Evolutionary conservation across 768 basidiomycete genomes (phyloP).

Genomic region (Termitomyces sp.): DNA sequence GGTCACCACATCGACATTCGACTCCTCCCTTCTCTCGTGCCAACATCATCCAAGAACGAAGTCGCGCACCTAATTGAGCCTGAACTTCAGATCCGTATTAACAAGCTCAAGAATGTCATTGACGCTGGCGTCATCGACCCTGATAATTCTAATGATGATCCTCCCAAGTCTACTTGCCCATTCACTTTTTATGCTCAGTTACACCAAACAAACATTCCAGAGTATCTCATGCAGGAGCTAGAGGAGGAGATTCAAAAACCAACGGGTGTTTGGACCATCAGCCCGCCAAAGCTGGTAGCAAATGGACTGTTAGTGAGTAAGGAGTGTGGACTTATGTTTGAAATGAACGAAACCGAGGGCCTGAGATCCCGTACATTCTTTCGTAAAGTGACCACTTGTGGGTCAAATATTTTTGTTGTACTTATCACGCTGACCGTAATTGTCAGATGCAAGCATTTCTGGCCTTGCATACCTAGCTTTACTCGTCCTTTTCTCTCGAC

Average conservation of each 20-base stretch:
- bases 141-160: constrained; percentile 38
- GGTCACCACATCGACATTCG: constrained; percentile 63
- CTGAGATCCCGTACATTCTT: constrained; percentile 70
- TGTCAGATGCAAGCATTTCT: constrained; percentile 67
- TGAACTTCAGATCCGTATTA: constrained; percentile 54
- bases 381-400: constrained; percentile 67
- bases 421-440: not conserved
- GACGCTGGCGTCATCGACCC: constrained; percentile 59
- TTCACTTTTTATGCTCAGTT: constrained; percentile 67
- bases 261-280: constrained; percentile 60
- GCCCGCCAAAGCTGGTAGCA: constrained; percentile 50
- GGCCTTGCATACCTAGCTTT: constrained; percentile 62
- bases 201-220: constrained; percentile 45
- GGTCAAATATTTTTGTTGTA: constrained; percentile 11
- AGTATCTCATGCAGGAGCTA: constrained; percentile 55
- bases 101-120: constrained; percentile 56
- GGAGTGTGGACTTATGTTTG: constrained; percentile 74
- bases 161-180: constrained; percentile 48
- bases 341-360: constrained; percentile 61
- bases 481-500: constrained; percentile 64
- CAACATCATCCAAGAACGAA: constrained; percentile 45
- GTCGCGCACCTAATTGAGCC: constrained; percentile 54
- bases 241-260: constrained; percentile 73
- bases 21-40: constrained; percentile 60
- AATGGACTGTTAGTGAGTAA: constrained; percentile 70